Base-by-base conservation (phyloP, 345 rosid genomes). In the Hibiscus syriacus region DNA sequence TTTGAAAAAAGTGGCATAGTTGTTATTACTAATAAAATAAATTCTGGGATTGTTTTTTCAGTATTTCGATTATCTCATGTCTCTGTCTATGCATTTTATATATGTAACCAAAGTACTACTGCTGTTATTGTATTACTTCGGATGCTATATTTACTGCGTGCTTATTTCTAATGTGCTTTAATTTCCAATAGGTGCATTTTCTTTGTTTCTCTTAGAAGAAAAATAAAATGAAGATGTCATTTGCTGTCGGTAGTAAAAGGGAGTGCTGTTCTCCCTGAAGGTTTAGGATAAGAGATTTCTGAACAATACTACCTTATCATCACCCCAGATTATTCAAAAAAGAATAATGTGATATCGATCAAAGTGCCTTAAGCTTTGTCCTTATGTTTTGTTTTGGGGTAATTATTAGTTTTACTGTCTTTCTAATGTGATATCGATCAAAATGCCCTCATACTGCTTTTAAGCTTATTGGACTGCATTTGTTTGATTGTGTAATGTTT, bases 1-100 rank as follows among this genome's bases (percentile, higher is more conserved):
- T 79, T 38, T 84, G 75, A 80, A 13, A 68, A 65, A 67, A 73
- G 2, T 55, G 19, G 14, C 30, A 25, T 41, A 59, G 64, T 36
- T 30, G 9, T 3, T 34, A 20, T 59, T 32, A 19, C 10, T 34
- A 34, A 7, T 19, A 64, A 48, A 48, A 53, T n/a, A 73, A 58
- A 20, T 57, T 41, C 52, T 41, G 0, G 66, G 20, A 27, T 12
- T 20, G 9, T 30, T 19, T 58, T 57, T 32, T 59, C 46, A 13
- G 20, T 45, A 20, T 30, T 69, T 49, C 7, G 66, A 49, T 17
- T 25, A 41, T 41, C 65, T 63, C 29, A 7, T 16, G 49, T 67
- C 22, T 22, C 23, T 52, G 57, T 12, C 12, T 49, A 16, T 30
- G 58, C 6, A 19, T 34, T 34, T 36, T 36, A 6, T 41, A 13